Conservation (phyloP, 192 early-diverging fungal genomes). For the Coemansia sp. region DNA sequence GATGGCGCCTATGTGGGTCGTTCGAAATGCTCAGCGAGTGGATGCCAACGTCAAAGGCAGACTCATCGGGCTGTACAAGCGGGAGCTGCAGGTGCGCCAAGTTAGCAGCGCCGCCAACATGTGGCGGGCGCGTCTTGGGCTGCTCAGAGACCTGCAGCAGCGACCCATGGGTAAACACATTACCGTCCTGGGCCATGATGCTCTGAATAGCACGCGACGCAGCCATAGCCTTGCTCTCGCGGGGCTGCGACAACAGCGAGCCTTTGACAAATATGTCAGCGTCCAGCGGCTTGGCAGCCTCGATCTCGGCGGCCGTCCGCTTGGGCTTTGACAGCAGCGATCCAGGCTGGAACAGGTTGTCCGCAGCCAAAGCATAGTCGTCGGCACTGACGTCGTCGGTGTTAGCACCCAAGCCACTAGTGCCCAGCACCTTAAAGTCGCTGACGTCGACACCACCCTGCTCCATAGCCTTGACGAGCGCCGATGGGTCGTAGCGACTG, state of each 20-base stretch:
- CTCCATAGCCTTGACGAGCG: constrained; percentile 30
- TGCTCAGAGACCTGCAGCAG: constrained; percentile 39
- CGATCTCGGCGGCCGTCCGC: constrained; percentile 17
- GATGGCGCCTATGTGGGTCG: not conserved
- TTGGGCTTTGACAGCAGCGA: constrained; percentile 47
- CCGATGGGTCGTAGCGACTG: constrained; percentile 33
- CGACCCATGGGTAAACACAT: constrained; percentile 48
- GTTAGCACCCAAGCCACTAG: not conserved
- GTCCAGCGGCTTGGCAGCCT: constrained; percentile 15
- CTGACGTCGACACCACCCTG: constrained; percentile 39
- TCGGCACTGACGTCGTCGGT: not conserved
- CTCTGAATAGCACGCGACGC: constrained; percentile 50
- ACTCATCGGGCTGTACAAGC: constrained; percentile 30
- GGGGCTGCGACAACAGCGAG: constrained; percentile 44
- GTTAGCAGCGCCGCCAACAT: constrained; percentile 36
- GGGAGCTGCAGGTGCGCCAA: constrained; percentile 19
- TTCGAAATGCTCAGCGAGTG: not conserved
- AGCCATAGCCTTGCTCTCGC: constrained; percentile 49
- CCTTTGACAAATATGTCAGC: constrained; percentile 42
- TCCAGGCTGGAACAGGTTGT: constrained; percentile 31
- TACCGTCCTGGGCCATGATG: constrained; percentile 40
- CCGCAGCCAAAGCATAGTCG: constrained; percentile 6
- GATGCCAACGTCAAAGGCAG: constrained; percentile 1
- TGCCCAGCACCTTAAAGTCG: constrained; percentile 29
- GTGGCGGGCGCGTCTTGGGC: constrained; percentile 30